Percentiles rank a stretch among this genome's conserved stretches.
Conservation (phyloP, 306 rosid genomes). For the Prunus kanzakura region DNA sequence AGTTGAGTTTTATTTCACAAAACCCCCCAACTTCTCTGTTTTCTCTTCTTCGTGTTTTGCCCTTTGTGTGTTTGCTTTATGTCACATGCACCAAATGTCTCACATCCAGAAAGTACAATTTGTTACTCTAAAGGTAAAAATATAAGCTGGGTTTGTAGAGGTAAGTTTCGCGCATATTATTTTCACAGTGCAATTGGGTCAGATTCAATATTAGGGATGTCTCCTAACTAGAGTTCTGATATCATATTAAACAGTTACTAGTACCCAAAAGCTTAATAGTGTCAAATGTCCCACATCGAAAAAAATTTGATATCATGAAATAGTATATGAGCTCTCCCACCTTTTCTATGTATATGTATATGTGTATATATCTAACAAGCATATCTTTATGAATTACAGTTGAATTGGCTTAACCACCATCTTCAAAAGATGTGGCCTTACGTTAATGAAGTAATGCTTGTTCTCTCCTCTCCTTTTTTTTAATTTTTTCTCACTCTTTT, state of each 20-base stretch:
- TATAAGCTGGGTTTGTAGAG: not conserved
- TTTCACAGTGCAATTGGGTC: not conserved
- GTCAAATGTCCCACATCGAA: no score
- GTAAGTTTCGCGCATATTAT: not conserved
- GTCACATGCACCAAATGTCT: not conserved
- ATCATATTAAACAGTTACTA: not conserved
- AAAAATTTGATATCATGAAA: not conserved
- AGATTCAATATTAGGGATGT: not conserved
- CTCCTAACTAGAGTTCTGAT: not conserved
- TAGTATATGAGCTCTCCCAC: no score
- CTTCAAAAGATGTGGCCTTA: constrained; percentile 78
- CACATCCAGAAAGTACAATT: not conserved
- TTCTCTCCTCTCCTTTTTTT: not conserved
- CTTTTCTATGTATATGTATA: not conserved
- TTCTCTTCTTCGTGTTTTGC: not conserved
- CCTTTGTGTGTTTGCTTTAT: not conserved
- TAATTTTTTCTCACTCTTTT: not conserved
- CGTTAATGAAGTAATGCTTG: constrained; percentile 57
- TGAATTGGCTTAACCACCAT: constrained; percentile 68
- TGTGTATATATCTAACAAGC: constrained; percentile 10
- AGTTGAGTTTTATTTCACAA: constrained; percentile 48
- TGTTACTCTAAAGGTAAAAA: not conserved
- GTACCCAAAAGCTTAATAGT: not conserved
- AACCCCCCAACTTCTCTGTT: not conserved
- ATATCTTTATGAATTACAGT: constrained; percentile 50